Evolutionary conservation across 179 eudicot genomes (phyloP).

Genomic region (Nepenthes alata): DNA sequence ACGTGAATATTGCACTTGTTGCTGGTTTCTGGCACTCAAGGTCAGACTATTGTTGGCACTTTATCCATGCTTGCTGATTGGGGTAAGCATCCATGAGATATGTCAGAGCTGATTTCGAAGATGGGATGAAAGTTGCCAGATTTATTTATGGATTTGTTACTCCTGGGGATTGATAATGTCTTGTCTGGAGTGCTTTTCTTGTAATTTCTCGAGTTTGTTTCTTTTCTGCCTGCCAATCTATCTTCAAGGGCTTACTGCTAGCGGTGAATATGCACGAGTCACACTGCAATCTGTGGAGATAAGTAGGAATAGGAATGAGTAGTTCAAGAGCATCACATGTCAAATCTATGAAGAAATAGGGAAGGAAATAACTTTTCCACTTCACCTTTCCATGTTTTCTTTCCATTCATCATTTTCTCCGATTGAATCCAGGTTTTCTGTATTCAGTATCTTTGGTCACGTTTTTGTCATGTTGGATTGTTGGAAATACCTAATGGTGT

Average conservation of each 20-base stretch:
- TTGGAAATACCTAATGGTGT: not conserved
- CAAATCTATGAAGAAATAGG: not conserved
- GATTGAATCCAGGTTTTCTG: not conserved
- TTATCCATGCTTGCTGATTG: constrained; percentile 8
- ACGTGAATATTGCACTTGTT: constrained; percentile 10
- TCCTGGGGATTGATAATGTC: not conserved
- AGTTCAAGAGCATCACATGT: not conserved
- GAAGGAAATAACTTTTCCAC: not conserved
- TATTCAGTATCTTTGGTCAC: not conserved
- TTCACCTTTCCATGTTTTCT: not conserved
- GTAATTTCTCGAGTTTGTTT: not conserved
- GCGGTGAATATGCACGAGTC: constrained; percentile 3
- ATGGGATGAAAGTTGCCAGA: constrained; percentile 6
- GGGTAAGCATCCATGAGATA: constrained; percentile 1
- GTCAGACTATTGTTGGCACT: constrained; percentile 8
- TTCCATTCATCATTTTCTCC: no score
- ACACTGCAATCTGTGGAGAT: not conserved
- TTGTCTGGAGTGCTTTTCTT: not conserved
- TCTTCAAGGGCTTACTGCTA: constrained; percentile 5
- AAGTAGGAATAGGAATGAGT: not conserved
- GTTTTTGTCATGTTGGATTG: not conserved
- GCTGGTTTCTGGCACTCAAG: not conserved
- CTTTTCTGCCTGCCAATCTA: no score
- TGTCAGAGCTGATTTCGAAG: constrained; percentile 7
- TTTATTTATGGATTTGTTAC: not conserved